Evolutionary conservation across 768 basidiomycete species (phyloP), one percentile per base, ranked within the genome.

Genomic region (Podaxis sp.): DNA sequence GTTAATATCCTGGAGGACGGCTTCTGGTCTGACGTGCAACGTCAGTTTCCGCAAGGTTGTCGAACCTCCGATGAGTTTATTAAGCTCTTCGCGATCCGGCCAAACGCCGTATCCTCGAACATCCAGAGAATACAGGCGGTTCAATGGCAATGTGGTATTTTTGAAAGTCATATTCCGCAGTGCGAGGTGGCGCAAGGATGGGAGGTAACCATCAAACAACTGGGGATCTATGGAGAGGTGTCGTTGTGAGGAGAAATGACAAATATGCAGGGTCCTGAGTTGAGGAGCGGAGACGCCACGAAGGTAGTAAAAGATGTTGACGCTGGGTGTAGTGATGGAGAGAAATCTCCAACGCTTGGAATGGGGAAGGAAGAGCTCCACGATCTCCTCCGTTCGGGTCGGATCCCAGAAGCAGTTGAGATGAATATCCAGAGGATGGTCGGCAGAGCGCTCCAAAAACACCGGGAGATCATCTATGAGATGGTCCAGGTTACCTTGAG

Each of bases 51-150:
- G 64, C 33, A 75, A 54, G 5, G 52, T 58, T 9, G 63, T 57
- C 1, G 71, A 71, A 7, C 68, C 70, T n/a, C 62, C 67, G 7
- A 75, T 52, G 54, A 73, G 63, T 11, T 73, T 67, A 33, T 63
- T 65, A 3, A 76, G 53, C 42, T 63, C 64, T 15, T 48, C 39
- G 38, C 70, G 69, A 3, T 52, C 59, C 2, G 73, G 72, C 75
- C 75, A 74, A n/a, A 54, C 65, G 1, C 72, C 73, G 44, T 71
- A 69, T 17, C 74, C 74, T 2, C 73, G 71, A 19, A 76, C 64
- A 17, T 74, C 72, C 40, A 76, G 66, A 15, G 67, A 69, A 33
- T 65, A 61, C n/a, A 76, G 58, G 30, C 63, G 58, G 17, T 64
- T 65, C 1, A 75, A 64, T 7, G 71, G 63, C 5, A 72, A 63